Evolutionary conservation across 129 eudicot species (phyloP).

Genomic region (carrot (Daucus carota)): DH1_v3.0 NC_030383.2:45810001-45810500

Average conservation of each 20-base stretch:
- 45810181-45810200: not conserved
- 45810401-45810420: not conserved
- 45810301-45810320: conserved; percentile 2
- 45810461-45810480: not conserved
- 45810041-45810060: not conserved
- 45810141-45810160: conserved; percentile 5
- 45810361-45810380: not conserved
- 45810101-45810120: not conserved
- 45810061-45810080: not conserved
- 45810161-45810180: conserved; percentile 4
- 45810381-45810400: not conserved
- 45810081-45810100: not conserved
- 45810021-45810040: not conserved
- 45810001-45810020: not conserved
- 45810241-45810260: conserved; percentile 11
- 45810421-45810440: conserved; percentile 1
- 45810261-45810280: not conserved
- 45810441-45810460: not conserved
- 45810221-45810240: not conserved
- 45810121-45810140: not conserved
- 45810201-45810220: not conserved
- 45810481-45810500: not conserved
- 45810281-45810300: not conserved
- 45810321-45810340: conserved; percentile 22
- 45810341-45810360: conserved; percentile 16